Conservation (phyloP, 2,329 filamentous ascomycete genomes). For the Pseudogymnoascus sp. region DNA sequence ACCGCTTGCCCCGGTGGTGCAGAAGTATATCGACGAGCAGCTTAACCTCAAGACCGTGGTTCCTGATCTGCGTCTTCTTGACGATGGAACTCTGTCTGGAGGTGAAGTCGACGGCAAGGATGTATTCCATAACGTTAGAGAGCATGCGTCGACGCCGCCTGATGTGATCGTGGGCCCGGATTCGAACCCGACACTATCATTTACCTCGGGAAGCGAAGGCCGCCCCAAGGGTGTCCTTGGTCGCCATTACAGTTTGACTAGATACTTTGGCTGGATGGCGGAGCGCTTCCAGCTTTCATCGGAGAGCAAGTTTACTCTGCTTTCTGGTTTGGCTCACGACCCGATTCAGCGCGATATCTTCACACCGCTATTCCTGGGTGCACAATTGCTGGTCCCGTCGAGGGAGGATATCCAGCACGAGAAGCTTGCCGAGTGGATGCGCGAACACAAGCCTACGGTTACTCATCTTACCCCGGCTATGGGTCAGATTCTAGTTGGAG, state of each 20-base stretch:
- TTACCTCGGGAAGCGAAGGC: slow-evolving; percentile 71
- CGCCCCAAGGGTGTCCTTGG: slow-evolving; percentile 82
- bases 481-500: slow-evolving; percentile 90
- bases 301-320: slow-evolving; percentile 71
- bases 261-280: slow-evolving; percentile 93
- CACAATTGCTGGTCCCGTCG: slow-evolving; percentile 69
- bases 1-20: slow-evolving; percentile 51
- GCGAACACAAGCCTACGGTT: slow-evolving; percentile 64
- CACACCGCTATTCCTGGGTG: slow-evolving; percentile 82
- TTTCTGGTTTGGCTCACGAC: slow-evolving; percentile 78
- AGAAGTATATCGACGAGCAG: slow-evolving; percentile 64
- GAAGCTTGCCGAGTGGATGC: slow-evolving; percentile 82
- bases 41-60: slow-evolving; percentile 67
- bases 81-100: slow-evolving; percentile 67
- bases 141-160: slow-evolving; percentile 49
- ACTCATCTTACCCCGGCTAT: slow-evolving; percentile 93
- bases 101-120: slow-evolving; percentile 62
- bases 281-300: slow-evolving; percentile 68
- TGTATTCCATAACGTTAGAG: slow-evolving; percentile 46
- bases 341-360: slow-evolving; percentile 72
- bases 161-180: slow-evolving; percentile 81
- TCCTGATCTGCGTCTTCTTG: slow-evolving; percentile 63
- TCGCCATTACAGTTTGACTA: slow-evolving; percentile 76
- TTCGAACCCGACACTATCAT: slow-evolving; percentile 67
- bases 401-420: slow-evolving; percentile 83